These are phyloP conservation scores for Boletus rubroflammeus DNA, from an alignment of 768 basidiomycete species.

Conservation along the genomic window DNA sequence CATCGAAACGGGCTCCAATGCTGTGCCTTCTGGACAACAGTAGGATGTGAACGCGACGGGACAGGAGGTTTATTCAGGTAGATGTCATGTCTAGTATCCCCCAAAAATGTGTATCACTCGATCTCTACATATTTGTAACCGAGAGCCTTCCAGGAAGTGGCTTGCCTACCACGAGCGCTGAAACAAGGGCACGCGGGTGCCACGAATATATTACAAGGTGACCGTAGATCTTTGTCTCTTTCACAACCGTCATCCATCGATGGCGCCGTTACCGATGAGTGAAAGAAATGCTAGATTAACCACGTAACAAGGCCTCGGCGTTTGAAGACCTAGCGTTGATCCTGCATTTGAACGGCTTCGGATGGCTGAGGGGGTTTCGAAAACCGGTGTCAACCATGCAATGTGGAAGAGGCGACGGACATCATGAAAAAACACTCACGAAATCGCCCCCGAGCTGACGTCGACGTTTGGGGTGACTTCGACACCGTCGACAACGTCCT, in stretches of 20 bases:
- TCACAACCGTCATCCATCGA: not conserved
- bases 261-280: not conserved
- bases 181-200: no score
- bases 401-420: no score
- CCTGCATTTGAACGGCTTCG: conserved; percentile 52
- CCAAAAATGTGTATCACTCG: not conserved
- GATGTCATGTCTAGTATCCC: not conserved
- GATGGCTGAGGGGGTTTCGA: conserved; percentile 33
- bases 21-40: conserved; percentile 26
- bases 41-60: conserved; percentile 20
- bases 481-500: conserved; percentile 38
- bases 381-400: not conserved
- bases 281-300: not conserved
- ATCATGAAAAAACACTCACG: conserved; percentile 29
- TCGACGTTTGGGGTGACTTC: conserved; percentile 45
- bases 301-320: conserved; percentile 21
- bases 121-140: not conserved
- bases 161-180: not conserved
- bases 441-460: conserved; percentile 40
- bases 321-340: conserved; percentile 50
- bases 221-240: no score
- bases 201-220: no score
- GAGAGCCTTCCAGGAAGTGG: not conserved
- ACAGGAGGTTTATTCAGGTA: conserved; percentile 20
- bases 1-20: conserved; percentile 44